phyloP scores from a whole-genome alignment of 2,329 filamentous ascomycete genomes.

The Plectosphaerella plurivora region DNA sequence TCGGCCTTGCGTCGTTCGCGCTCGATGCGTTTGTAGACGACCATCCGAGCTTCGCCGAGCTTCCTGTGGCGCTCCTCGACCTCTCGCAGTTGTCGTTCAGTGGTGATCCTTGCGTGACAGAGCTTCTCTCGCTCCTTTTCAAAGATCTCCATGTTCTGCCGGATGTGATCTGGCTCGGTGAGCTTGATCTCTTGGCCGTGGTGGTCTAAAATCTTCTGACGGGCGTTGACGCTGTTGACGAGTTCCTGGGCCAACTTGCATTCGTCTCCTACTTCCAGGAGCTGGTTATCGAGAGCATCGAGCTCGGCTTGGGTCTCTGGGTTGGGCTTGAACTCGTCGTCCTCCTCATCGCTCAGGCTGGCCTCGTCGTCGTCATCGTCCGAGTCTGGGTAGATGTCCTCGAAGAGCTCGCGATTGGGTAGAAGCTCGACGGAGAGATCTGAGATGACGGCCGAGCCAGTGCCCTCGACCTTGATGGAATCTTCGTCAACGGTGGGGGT shows the following conservation, averaged over 20 bases:
- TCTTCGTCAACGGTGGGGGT: conserved; percentile 52
- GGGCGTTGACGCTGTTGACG: conserved; percentile 27
- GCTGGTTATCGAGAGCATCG: conserved; percentile 20
- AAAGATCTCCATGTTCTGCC: conserved; percentile 33
- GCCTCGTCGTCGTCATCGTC: conserved; percentile 28
- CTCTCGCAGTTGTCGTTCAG: conserved; percentile 4
- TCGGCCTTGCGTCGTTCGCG: not conserved
- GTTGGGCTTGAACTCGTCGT: conserved; percentile 15
- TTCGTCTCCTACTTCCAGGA: conserved; percentile 25
- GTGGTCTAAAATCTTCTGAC: conserved; percentile 34
- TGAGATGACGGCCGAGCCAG: conserved; percentile 50
- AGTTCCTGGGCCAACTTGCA: conserved; percentile 22
- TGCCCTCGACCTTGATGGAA: conserved; percentile 57
- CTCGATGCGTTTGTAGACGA: not conserved
- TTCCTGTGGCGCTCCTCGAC: conserved; percentile 16
- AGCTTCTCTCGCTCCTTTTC: conserved; percentile 34
- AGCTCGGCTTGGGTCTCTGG: conserved; percentile 12
- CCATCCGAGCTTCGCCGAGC: not conserved
- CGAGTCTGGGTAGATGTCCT: conserved; percentile 48
- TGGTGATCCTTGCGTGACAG: conserved; percentile 23
- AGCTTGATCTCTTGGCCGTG: conserved; percentile 31
- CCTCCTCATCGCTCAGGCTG: conserved; percentile 18
- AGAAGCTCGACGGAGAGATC: conserved; percentile 59
- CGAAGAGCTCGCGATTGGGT: conserved; percentile 48
- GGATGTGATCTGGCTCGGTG: conserved; percentile 28